Evolutionary conservation across 495 filamentous ascomycete genomes (phyloP), one percentile per base, ranked within the genome.

Genomic region (Penicillium simplicissimum): DNA sequence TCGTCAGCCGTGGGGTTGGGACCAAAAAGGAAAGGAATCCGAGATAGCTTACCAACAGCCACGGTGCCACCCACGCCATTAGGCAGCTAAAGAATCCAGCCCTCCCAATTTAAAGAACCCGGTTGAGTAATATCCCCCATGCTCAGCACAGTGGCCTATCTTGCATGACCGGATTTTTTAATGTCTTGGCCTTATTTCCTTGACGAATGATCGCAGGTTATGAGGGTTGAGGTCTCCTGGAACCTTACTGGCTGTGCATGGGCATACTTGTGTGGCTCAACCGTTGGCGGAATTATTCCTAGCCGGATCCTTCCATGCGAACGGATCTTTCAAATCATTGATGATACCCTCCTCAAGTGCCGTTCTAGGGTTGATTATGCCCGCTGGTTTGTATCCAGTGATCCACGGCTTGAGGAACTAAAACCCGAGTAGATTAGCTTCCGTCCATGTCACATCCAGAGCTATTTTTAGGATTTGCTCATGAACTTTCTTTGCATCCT

Each of bases 41-140:
- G 37, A 36, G 9, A 58, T 11, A 7, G 1, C 49, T 53, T 35
- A 52, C 57, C 57, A 45, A 43, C 42, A 33, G 49, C 31, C 9
- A 45, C 43, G 34, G 34, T n/a, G 49, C 28, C 9, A 59, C 36
- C 57, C 57, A 59, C 9, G 47, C 57, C 34, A 36, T 52, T 2
- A 59, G 47, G 17, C 36, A 59, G n/a, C n/a, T n/a, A n/a, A n/a
- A 0, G 54, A 37, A 14, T 43, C 37, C n/a, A n/a, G n/a, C n/a
- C n/a, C n/a, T n/a, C n/a, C n/a, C n/a, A n/a, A n/a, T n/a, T n/a
- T n/a, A n/a, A n/a, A n/a, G n/a, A n/a, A n/a, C n/a, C n/a, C n/a
- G n/a, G n/a, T n/a, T n/a, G n/a, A n/a, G n/a, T n/a, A n/a, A n/a
- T n/a, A n/a, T n/a, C n/a, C n/a, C n/a, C n/a, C n/a, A n/a, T n/a